phyloP scores from a whole-genome alignment of 257 asterid genomes.

The Capsicum pubescens region DNA sequence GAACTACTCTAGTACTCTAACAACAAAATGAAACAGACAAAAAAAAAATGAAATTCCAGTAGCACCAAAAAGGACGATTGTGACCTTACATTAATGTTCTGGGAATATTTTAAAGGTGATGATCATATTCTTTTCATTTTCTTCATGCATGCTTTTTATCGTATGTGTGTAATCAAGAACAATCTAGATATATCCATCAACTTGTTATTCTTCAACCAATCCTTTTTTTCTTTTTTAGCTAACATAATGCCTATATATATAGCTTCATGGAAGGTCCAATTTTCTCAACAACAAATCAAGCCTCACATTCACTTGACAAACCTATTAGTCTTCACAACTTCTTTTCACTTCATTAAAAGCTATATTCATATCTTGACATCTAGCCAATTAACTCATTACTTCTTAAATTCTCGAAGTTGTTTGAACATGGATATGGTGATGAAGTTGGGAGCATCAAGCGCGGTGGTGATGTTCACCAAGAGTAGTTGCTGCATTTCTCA shows the following conservation, averaged over 20 bases:
- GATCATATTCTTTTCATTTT: neutral
- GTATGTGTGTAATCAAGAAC: neutral
- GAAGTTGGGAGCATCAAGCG: neutral
- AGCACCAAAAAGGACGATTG: neutral
- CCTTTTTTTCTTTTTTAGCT: neutral
- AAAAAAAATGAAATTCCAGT: no score
- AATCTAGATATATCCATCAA: neutral
- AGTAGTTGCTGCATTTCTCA: neutral
- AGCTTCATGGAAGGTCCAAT: neutral
- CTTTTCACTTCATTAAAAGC: neutral
- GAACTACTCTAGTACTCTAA: no score
- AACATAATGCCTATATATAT: slow-evolving; percentile 14
- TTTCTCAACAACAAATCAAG: neutral
- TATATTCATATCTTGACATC: neutral
- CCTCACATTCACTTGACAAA: neutral
- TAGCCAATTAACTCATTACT: neutral
- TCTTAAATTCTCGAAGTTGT: neutral
- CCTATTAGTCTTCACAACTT: neutral
- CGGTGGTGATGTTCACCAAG: neutral
- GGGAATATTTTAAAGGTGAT: slow-evolving; percentile 6
- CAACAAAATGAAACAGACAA: no score
- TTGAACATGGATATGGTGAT: neutral
- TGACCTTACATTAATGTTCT: neutral
- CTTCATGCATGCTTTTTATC: neutral
- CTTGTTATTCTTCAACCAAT: neutral